These are phyloP conservation scores for Backusella morwellensis DNA, from an alignment of 192 early-diverging fungal species.

Conservation along the genomic window DNA sequence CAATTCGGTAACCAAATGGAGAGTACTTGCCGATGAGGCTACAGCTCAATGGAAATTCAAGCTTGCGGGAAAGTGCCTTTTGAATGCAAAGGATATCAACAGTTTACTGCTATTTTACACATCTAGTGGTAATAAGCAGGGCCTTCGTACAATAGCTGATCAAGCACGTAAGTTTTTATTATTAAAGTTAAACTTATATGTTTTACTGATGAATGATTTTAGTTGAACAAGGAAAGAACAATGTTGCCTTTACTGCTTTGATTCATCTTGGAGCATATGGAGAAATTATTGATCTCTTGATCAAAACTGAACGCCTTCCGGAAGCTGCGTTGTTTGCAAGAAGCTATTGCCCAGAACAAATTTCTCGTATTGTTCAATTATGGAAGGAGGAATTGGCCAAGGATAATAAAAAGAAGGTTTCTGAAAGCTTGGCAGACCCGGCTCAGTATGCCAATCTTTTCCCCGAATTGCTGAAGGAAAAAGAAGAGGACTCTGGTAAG, in stretches of 20 bases:
- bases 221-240: slow-evolving; percentile 76
- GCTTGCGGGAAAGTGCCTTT: slow-evolving; percentile 87
- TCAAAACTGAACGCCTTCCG: slow-evolving; percentile 82
- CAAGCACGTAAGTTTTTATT: slow-evolving; percentile 44
- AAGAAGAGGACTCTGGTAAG: background rate
- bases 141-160: slow-evolving; percentile 72
- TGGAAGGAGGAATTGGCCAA: slow-evolving; percentile 77
- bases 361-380: slow-evolving; percentile 62
- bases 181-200: background rate
- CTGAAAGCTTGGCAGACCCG: slow-evolving; percentile 90
- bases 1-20: slow-evolving; percentile 93
- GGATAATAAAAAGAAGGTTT: slow-evolving; percentile 71
- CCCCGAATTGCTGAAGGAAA: slow-evolving; percentile 55
- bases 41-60: slow-evolving; percentile 85
- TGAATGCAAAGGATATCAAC: slow-evolving; percentile 85
- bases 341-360: slow-evolving; percentile 79
- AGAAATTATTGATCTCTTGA: slow-evolving; percentile 82
- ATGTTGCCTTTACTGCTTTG: slow-evolving; percentile 89
- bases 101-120: slow-evolving; percentile 89
- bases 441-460: slow-evolving; percentile 85
- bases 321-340: slow-evolving; percentile 95
- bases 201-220: slow-evolving; percentile 8
- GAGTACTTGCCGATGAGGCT: slow-evolving; percentile 85
- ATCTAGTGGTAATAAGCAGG: slow-evolving; percentile 76
- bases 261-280: slow-evolving; percentile 70